Conservation (phyloP, 2,329 filamentous ascomycete species). For the Colletotrichum cereale region DNA sequence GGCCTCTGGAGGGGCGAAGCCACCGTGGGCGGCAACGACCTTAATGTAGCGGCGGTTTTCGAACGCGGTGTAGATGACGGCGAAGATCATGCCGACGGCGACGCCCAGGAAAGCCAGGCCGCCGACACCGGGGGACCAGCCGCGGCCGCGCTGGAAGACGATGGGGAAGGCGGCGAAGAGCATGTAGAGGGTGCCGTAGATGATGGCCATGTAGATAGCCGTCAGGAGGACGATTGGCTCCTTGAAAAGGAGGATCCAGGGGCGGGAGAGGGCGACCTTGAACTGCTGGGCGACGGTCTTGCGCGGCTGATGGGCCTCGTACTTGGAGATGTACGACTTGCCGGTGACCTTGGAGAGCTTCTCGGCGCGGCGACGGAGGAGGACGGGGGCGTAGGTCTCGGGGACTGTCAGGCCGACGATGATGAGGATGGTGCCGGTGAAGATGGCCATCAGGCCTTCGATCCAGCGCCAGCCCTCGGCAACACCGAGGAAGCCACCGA, state of each 20-base stretch:
- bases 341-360: constrained; percentile 42
- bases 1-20: constrained; percentile 69
- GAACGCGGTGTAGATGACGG: constrained; percentile 61
- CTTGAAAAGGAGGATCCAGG: constrained; percentile 76
- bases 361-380: constrained; percentile 45
- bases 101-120: constrained; percentile 78
- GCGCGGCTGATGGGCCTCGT: constrained; percentile 62
- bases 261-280: constrained; percentile 58
- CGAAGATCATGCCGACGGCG: constrained; percentile 73
- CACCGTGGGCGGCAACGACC: constrained; percentile 54
- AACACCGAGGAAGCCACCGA: constrained; percentile 75
- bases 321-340: constrained; percentile 46
- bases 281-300: constrained; percentile 60
- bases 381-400: constrained; percentile 48
- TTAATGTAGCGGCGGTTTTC: constrained; percentile 59
- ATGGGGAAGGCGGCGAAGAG: constrained; percentile 74
- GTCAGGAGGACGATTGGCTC: constrained; percentile 78
- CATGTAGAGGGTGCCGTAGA: constrained; percentile 70
- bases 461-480: constrained; percentile 78
- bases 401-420: constrained; percentile 61
- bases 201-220: constrained; percentile 74
- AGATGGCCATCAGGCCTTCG: constrained; percentile 73
- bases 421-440: constrained; percentile 54
- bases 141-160: constrained; percentile 71
- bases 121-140: constrained; percentile 70